phyloP scores from a whole-genome alignment of 2,329 filamentous ascomycete species.

The Aspergillus caelatus region DNA sequence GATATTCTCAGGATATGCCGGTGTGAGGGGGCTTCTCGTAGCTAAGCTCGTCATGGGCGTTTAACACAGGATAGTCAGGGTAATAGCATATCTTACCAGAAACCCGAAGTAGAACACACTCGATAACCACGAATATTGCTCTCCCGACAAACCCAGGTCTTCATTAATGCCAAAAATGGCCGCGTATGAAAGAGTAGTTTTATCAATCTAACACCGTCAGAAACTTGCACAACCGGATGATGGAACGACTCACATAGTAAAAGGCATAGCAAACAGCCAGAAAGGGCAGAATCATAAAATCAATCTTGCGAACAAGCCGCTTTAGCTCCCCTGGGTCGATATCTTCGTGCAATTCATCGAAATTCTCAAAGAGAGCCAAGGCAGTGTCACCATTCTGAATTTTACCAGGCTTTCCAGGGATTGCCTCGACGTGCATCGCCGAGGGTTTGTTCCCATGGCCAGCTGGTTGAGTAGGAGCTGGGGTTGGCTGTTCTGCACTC shows the following conservation, averaged over 20 bases:
- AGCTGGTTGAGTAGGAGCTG: background rate
- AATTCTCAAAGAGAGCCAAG: conserved; percentile 52
- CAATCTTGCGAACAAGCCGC: conserved; percentile 58
- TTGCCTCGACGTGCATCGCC: conserved; percentile 14
- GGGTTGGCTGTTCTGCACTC: background rate
- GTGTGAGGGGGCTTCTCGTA: too few species aligned
- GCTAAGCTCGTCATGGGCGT: too few species aligned
- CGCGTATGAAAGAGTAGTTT: conserved; percentile 62
- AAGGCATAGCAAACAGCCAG: conserved; percentile 56
- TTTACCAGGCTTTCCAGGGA: conserved; percentile 27
- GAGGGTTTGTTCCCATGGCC: background rate
- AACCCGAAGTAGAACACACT: conserved; percentile 62
- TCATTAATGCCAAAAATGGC: conserved; percentile 66
- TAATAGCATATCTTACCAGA: conserved; percentile 27
- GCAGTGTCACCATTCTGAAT: conserved; percentile 51
- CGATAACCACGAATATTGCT: conserved; percentile 61
- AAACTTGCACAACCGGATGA: conserved; percentile 33
- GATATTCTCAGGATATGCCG: too few species aligned
- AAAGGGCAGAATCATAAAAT: conserved; percentile 61
- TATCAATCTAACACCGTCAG: background rate
- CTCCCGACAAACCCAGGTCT: conserved; percentile 59
- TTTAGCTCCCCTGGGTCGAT: conserved; percentile 52
- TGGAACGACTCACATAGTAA: conserved; percentile 40
- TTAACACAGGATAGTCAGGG: too few species aligned
- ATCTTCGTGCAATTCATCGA: conserved; percentile 49